phyloP scores from a whole-genome alignment of 192 early-diverging fungal genomes.

The Funneliformis geosporum region DNA sequence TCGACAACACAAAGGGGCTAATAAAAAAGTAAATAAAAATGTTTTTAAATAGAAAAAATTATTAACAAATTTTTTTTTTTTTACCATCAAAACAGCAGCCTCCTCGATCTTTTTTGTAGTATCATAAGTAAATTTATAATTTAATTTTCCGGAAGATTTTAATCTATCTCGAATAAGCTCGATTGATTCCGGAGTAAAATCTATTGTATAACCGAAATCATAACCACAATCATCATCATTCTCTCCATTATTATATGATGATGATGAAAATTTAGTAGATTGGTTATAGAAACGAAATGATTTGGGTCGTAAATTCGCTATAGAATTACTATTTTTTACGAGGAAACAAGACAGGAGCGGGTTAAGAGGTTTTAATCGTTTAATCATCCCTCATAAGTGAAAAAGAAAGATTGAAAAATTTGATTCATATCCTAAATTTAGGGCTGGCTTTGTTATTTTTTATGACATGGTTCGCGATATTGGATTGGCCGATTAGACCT shows the following conservation, averaged over 20 bases:
- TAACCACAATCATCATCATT: background rate
- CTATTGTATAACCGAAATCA: background rate
- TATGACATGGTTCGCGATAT: no score
- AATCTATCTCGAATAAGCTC: constrained; percentile 4
- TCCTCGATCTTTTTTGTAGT: background rate
- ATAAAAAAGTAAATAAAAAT: background rate
- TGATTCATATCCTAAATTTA: no score
- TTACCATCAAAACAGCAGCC: constrained; percentile 21
- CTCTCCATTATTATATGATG: background rate
- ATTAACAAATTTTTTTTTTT: background rate
- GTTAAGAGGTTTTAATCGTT: background rate
- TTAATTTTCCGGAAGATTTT: background rate
- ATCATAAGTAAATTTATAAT: constrained; percentile 12
- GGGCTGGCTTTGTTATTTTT: no score
- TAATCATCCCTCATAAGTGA: background rate
- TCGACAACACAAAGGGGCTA: constrained; percentile 66
- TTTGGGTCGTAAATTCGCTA: background rate
- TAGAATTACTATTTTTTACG: no score
- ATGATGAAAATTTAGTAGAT: background rate
- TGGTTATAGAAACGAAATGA: background rate
- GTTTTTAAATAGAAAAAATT: no score
- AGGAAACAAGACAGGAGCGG: no score
- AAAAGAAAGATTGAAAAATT: no score
- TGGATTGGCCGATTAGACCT: no score
- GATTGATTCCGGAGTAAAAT: background rate